These are phyloP conservation scores for Echeveria elegans DNA, from an alignment of 164 flowering plant species.

Conservation along the genomic window DNA sequence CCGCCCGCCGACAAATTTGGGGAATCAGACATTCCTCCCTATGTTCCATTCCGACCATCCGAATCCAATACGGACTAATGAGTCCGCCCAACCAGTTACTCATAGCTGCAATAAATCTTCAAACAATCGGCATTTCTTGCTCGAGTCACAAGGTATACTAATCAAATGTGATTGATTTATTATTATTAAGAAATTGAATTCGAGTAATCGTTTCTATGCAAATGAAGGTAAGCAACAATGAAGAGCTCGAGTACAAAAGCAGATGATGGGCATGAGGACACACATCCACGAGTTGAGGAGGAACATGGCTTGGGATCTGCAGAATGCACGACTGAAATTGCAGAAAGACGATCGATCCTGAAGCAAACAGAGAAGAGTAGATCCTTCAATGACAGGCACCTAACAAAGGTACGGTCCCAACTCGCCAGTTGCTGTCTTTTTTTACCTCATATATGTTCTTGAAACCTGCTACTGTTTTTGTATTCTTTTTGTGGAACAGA, in stretches of 20 bases:
- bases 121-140: background rate
- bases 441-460: background rate
- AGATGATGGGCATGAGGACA: background rate
- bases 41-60: too few relatives aligned
- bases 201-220: background rate
- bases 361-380: background rate
- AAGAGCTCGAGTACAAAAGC: background rate
- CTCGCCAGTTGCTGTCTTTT: background rate
- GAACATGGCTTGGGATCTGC: background rate
- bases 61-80: too few relatives aligned
- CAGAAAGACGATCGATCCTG: background rate
- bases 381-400: conserved; percentile 4
- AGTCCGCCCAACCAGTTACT: too few relatives aligned
- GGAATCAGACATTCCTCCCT: too few relatives aligned
- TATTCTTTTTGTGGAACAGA: background rate
- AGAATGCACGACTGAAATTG: background rate
- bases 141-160: background rate
- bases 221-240: background rate
- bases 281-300: background rate
- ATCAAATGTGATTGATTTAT: too few relatives aligned
- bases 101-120: too few relatives aligned
- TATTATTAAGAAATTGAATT: too few relatives aligned
- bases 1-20: too few relatives aligned
- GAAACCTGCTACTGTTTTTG: background rate
- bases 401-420: background rate